phyloP scores from a whole-genome alignment of 441 rosid genomes.

The Omphalea diandra region DNA sequence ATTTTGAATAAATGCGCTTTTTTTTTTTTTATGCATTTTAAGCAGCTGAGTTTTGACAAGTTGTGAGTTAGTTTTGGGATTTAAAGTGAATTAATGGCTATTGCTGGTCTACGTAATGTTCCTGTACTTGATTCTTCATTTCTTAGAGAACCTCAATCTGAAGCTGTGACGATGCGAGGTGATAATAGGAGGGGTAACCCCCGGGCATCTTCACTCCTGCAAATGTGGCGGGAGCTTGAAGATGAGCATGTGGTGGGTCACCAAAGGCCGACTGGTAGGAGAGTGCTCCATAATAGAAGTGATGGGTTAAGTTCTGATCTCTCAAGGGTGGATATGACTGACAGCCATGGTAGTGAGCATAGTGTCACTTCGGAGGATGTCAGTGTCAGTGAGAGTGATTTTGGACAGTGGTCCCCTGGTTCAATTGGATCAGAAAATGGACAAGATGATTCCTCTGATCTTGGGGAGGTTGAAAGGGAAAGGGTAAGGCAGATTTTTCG shows the following conservation, averaged over 20 bases:
- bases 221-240: slow-evolving; percentile 91
- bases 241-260: slow-evolving; percentile 73
- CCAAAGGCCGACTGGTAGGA: slow-evolving; percentile 50
- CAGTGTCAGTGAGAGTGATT: slow-evolving; percentile 46
- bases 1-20: slow-evolving; percentile 34
- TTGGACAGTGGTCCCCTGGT: slow-evolving; percentile 54
- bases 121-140: slow-evolving; percentile 70
- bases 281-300: slow-evolving; percentile 43
- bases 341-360: slow-evolving; percentile 36
- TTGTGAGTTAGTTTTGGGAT: slow-evolving; percentile 25
- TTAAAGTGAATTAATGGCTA: slow-evolving; percentile 63
- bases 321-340: slow-evolving; percentile 38
- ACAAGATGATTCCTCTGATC: slow-evolving; percentile 54
- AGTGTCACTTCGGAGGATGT: slow-evolving; percentile 42
- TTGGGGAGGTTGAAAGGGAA: slow-evolving; percentile 75
- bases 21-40: slow-evolving; percentile 32
- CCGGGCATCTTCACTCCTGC: slow-evolving; percentile 73
- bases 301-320: slow-evolving; percentile 35
- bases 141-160: slow-evolving; percentile 63
- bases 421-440: slow-evolving; percentile 49
- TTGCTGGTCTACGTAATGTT: slow-evolving; percentile 77
- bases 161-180: slow-evolving; percentile 42
- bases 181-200: slow-evolving; percentile 60
- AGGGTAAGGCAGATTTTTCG: slow-evolving; percentile 82
- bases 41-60: slow-evolving; percentile 44